phyloP scores from a whole-genome alignment of 345 rosid species.

The Aurinia saxatilis region DNA sequence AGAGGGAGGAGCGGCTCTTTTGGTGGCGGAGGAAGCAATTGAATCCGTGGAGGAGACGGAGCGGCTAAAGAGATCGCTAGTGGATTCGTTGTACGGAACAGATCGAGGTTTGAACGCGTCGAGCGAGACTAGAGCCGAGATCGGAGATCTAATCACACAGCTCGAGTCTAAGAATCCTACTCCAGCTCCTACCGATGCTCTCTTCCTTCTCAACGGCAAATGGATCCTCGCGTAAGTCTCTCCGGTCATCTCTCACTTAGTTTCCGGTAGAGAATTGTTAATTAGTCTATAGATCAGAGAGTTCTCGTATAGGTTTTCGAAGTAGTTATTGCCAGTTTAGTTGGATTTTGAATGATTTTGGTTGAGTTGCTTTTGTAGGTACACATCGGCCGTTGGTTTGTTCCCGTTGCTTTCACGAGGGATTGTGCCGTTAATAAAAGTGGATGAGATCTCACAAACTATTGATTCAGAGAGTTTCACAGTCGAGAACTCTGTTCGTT shows the following conservation, averaged over 20 bases:
- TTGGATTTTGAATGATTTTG: neutral
- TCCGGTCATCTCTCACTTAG: neutral
- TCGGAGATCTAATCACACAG: constrained; percentile 81
- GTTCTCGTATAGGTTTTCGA: neutral
- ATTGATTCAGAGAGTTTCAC: constrained; percentile 71
- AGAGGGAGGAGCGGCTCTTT: constrained; percentile 20
- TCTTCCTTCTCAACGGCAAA: constrained; percentile 76
- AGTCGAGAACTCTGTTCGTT: constrained; percentile 59
- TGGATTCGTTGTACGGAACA: constrained; percentile 69
- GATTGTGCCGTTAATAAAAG: constrained; percentile 42
- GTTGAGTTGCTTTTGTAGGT: constrained; percentile 30
- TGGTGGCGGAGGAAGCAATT: constrained; percentile 36
- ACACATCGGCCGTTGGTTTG: constrained; percentile 64
- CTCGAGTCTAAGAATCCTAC: constrained; percentile 87
- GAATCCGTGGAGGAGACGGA: constrained; percentile 42
- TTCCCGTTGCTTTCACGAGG: constrained; percentile 70
- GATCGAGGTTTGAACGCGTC: constrained; percentile 66
- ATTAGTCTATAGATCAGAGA: neutral
- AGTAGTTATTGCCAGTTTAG: neutral
- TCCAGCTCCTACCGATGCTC: constrained; percentile 77
- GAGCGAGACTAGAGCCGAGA: constrained; percentile 85
- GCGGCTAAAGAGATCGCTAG: constrained; percentile 48
- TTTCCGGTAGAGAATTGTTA: neutral
- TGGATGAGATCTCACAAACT: constrained; percentile 83
- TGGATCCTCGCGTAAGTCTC: constrained; percentile 83